Evolutionary conservation across 176 grass and related monocot genomes (phyloP), one percentile per base, ranked within the genome.

Genomic region (Chrysopogon serrulatus): DNA sequence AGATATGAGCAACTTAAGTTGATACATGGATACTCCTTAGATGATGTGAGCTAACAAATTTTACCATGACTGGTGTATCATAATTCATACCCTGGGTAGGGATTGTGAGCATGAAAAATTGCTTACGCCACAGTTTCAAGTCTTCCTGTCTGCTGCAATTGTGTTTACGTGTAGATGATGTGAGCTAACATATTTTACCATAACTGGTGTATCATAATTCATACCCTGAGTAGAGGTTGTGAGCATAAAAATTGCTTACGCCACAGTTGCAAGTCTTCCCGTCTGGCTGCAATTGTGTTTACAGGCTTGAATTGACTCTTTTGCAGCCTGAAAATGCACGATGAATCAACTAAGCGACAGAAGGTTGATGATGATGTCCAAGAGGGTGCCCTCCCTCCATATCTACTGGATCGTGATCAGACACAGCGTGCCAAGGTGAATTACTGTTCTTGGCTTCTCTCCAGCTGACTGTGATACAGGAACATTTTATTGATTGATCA

Each of bases 351-450:
- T 77, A 89, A 86, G 17, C 84, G 90, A 18, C 88, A 91, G 57
- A 97, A 97, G 77, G 85, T 90, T 2, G 95, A 92, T 53, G 84
- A 90, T 57, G 95, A 62, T 57, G 72, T 97, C 65, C 84, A 89
- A 65, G 95, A 97, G 76, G 92, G 95, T 23, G 95, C 90, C 68
- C 27, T 90, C 62, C 95, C 95, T 47, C 86, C 95, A 0, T 97
- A 97, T 91, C 85, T 97, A 42, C 88, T 97, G 16, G 95, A 97
- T 84, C 95, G 95, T 92, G 92, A 97, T 67, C 57, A 82, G 27
- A 97, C 92, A 10, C 82, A 87, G 40, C 86, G 90, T 41, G 95
- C 92, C 57, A 97, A 97, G 84, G 95, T 97, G 73, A 75, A 28
- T 56, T 1, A 45, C 7, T 41, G 16, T 47, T 31, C 42, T 48